Conservation (phyloP, 768 basidiomycete genomes). For the Boletellus emodensis region DNA sequence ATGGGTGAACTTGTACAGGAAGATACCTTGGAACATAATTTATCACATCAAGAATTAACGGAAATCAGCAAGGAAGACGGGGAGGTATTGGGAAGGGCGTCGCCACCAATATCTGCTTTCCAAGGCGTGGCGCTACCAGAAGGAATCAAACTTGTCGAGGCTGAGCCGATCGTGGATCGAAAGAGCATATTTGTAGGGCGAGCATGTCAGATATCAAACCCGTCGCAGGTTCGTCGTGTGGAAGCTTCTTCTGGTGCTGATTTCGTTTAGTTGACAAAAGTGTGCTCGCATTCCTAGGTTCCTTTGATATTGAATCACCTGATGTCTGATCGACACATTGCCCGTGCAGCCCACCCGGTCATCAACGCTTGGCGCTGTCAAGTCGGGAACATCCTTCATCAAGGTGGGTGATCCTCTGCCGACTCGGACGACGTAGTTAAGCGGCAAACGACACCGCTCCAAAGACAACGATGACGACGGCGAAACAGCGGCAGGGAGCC, state of each 20-base stretch:
- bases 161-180: slow-evolving; percentile 81
- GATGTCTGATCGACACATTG: slow-evolving; percentile 66
- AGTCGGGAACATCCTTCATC: slow-evolving; percentile 61
- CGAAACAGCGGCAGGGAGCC: slow-evolving; percentile 87
- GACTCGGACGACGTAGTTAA: background rate
- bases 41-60: slow-evolving; percentile 5
- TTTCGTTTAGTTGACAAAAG: background rate
- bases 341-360: slow-evolving; percentile 72
- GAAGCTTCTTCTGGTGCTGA: background rate
- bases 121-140: slow-evolving; percentile 41
- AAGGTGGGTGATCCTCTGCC: slow-evolving; percentile 46
- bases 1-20: slow-evolving; percentile 54
- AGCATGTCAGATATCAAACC: slow-evolving; percentile 75
- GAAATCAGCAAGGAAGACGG: slow-evolving; percentile 3
- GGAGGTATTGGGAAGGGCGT: background rate
- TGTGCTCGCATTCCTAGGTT: slow-evolving; percentile 45
- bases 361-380: slow-evolving; percentile 84
- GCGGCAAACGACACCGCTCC: background rate
- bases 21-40: slow-evolving; percentile 37
- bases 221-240: slow-evolving; percentile 53
- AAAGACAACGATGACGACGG: slow-evolving; percentile 94
- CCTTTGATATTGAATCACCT: slow-evolving; percentile 62
- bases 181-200: slow-evolving; percentile 85
- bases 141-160: slow-evolving; percentile 62
- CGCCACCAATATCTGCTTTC: background rate